phyloP scores from a whole-genome alignment of 2,329 filamentous ascomycete genomes.

The Zelopaecilomyces penicillatus region DNA sequence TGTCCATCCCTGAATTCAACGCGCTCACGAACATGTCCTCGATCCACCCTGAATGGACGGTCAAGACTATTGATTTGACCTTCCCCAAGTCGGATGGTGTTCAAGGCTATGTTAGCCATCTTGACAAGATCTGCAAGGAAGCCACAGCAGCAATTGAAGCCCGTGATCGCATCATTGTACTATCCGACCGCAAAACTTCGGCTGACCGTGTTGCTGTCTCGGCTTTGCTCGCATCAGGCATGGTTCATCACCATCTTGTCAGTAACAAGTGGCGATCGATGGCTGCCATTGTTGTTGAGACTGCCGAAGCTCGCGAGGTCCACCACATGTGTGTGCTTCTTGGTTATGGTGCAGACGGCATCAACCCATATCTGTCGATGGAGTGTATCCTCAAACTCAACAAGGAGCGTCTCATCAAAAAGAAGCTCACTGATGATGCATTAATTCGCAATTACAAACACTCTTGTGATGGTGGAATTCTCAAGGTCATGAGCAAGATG shows the following conservation, averaged over 20 bases:
- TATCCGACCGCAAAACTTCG: constrained; percentile 82
- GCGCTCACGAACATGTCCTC: constrained; percentile 69
- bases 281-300: constrained; percentile 81
- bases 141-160: constrained; percentile 76
- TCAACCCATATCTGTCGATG: constrained; percentile 91
- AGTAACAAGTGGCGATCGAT: constrained; percentile 93
- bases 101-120: constrained; percentile 74
- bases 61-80: constrained; percentile 85
- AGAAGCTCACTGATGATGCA: constrained; percentile 72
- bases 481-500: constrained; percentile 99
- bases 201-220: constrained; percentile 79
- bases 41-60: constrained; percentile 71
- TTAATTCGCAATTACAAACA: constrained; percentile 95
- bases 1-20: constrained; percentile 87
- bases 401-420: constrained; percentile 84
- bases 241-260: constrained; percentile 92
- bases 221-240: constrained; percentile 76
- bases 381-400: constrained; percentile 97
- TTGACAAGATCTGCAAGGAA: constrained; percentile 82
- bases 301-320: constrained; percentile 90
- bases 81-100: constrained; percentile 81
- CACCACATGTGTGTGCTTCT: constrained; percentile 98
- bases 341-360: constrained; percentile 87
- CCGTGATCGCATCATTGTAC: constrained; percentile 74
- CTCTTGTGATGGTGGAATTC: constrained; percentile 88